Conservation (phyloP, 306 rosid genomes). For the Sindora glabra region DNA sequence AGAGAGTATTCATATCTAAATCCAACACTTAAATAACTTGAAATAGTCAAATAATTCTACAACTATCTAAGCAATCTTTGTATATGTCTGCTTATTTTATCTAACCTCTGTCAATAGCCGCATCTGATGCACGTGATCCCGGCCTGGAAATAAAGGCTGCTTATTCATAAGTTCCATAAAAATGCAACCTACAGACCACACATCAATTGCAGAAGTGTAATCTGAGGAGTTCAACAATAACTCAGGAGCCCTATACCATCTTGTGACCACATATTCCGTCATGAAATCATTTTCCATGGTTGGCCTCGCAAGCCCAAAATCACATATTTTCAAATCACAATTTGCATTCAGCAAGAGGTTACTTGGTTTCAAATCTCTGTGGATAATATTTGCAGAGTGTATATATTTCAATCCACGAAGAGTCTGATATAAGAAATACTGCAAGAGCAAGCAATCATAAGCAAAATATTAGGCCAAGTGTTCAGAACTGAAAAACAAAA, state of each 20-base stretch:
- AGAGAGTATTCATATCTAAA: background rate
- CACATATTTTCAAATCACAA: slow-evolving; percentile 58
- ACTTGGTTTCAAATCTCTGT: slow-evolving; percentile 59
- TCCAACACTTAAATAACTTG: background rate
- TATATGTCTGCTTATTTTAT: background rate
- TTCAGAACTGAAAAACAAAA: background rate
- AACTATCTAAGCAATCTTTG: background rate
- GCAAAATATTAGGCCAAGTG: background rate
- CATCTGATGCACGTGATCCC: slow-evolving; percentile 57
- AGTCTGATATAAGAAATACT: slow-evolving; percentile 63
- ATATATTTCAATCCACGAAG: slow-evolving; percentile 55
- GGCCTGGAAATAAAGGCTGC: slow-evolving; percentile 54
- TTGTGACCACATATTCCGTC: slow-evolving; percentile 62
- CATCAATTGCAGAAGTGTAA: slow-evolving; percentile 54
- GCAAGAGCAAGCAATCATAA: slow-evolving; percentile 23
- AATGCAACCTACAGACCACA: slow-evolving; percentile 66
- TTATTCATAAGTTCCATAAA: slow-evolving; percentile 63
- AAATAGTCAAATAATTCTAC: background rate
- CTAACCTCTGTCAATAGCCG: slow-evolving; percentile 52
- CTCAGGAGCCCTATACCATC: slow-evolving; percentile 69
- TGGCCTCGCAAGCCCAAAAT: slow-evolving; percentile 58
- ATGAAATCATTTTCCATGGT: slow-evolving; percentile 43
- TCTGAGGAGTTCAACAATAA: slow-evolving; percentile 55
- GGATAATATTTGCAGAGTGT: slow-evolving; percentile 56
- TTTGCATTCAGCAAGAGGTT: slow-evolving; percentile 47